Evolutionary conservation across 2,329 filamentous ascomycete species (phyloP).

Genomic region (Neofusicoccum laricinum): DNA sequence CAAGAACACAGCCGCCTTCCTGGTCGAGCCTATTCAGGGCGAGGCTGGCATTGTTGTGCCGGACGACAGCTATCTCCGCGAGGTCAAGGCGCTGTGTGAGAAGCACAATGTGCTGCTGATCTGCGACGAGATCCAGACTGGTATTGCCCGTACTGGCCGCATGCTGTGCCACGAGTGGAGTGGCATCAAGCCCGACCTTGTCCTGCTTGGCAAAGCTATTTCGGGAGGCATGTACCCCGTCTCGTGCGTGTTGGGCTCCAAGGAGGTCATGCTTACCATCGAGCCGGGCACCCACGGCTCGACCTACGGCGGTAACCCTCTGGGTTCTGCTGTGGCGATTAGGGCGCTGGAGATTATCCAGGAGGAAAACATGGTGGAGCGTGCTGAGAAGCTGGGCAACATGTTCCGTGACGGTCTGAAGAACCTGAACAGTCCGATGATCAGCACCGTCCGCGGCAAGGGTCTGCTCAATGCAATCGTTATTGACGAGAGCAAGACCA

Average conservation of each 20-base stretch:
- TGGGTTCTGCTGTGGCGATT: conserved; percentile 93
- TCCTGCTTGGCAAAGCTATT: conserved; percentile 95
- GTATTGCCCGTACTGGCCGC: conserved; percentile 89
- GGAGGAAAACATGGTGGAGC: conserved; percentile 83
- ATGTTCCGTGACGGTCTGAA: conserved; percentile 77
- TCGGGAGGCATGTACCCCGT: conserved; percentile 99
- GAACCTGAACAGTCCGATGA: conserved; percentile 74
- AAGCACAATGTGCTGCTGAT: conserved; percentile 95
- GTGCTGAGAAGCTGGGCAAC: conserved; percentile 76
- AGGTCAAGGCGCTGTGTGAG: conserved; percentile 81
- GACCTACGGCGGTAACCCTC: conserved; percentile 96
- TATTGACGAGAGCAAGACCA: conserved; percentile 84
- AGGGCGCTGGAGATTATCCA: conserved; percentile 90
- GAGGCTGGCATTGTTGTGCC: conserved; percentile 97
- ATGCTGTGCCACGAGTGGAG: conserved; percentile 95
- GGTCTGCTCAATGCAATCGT: conserved; percentile 93
- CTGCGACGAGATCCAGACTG: conserved; percentile 98
- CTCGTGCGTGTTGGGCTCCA: conserved; percentile 81
- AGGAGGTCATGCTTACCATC: conserved; percentile 91
- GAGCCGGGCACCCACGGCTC: conserved; percentile 97
- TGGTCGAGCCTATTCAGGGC: conserved; percentile 95
- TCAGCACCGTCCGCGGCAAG: conserved; percentile 83
- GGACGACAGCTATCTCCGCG: conserved; percentile 78
- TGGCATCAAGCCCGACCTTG: conserved; percentile 90
- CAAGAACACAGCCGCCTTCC: conserved; percentile 82